Conservation (phyloP, 306 rosid species). For the Quercus wislizeni region DNA sequence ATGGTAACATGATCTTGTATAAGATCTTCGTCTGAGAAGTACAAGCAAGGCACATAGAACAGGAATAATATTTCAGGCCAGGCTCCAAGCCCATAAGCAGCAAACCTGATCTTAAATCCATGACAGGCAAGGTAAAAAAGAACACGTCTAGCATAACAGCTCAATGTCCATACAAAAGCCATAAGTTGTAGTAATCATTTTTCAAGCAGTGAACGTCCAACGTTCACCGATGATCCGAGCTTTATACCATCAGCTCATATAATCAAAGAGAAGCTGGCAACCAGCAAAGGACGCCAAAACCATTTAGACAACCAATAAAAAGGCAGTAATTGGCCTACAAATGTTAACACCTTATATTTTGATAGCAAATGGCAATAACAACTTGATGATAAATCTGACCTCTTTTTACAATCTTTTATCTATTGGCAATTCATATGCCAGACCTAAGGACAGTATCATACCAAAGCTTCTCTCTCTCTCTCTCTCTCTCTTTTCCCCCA, state of each 20-base stretch:
- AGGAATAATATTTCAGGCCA: no score
- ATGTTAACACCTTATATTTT: background rate
- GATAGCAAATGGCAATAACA: background rate
- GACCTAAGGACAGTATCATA: background rate
- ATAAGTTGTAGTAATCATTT: no score
- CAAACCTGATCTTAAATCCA: background rate
- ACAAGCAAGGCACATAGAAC: no score
- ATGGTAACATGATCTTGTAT: no score
- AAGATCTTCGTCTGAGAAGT: no score
- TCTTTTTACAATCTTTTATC: background rate
- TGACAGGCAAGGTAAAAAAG: background rate
- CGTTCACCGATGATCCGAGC: background rate
- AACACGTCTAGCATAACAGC: background rate
- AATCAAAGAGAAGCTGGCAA: background rate
- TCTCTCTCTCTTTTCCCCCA: no score
- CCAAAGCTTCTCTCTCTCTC: background rate
- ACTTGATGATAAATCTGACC: background rate
- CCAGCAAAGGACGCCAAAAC: background rate
- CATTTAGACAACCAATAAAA: background rate
- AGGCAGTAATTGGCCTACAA: background rate
- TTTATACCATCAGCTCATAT: background rate
- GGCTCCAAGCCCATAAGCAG: no score
- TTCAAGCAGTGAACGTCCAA: no score
- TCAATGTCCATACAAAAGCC: background rate
- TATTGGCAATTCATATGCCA: background rate